Percentiles rank a stretch among this genome's conserved stretches.
Conservation (phyloP, 2,329 filamentous ascomycete species). For the Xylariales sp. region DNA sequence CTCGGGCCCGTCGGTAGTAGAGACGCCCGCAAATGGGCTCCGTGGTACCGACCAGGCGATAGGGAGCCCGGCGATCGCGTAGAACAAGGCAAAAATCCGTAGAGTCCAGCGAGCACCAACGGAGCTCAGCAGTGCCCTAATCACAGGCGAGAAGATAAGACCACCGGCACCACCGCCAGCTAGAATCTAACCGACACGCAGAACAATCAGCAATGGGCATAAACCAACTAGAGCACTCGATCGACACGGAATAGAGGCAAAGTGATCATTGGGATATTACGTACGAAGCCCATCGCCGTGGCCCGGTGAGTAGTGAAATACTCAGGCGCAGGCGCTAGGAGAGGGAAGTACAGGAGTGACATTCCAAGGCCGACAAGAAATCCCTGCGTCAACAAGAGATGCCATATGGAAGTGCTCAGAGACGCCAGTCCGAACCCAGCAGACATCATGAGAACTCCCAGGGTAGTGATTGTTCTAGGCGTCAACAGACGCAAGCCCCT, state of each 20-base stretch:
- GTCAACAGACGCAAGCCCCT: slow-evolving; percentile 45
- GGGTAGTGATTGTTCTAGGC: slow-evolving; percentile 54
- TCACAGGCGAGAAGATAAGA: slow-evolving; percentile 55
- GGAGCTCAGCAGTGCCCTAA: slow-evolving; percentile 55
- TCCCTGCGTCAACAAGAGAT: slow-evolving; percentile 58
- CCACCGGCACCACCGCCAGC: slow-evolving; percentile 58
- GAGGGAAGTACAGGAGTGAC: slow-evolving; percentile 57
- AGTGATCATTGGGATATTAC: slow-evolving; percentile 29
- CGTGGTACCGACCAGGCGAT: slow-evolving; percentile 55
- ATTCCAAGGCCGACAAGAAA: slow-evolving; percentile 57
- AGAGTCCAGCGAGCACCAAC: slow-evolving; percentile 60
- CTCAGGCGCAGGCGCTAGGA: slow-evolving; percentile 60
- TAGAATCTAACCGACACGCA: slow-evolving; percentile 47
- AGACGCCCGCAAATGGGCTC: slow-evolving; percentile 51
- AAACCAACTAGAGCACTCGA: background rate
- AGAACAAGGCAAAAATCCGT: slow-evolving; percentile 53
- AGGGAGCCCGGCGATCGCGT: slow-evolving; percentile 53
- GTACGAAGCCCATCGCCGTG: slow-evolving; percentile 58
- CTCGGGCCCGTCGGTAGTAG: slow-evolving; percentile 36
- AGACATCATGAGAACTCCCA: slow-evolving; percentile 56
- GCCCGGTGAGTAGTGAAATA: slow-evolving; percentile 62
- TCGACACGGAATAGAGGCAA: background rate
- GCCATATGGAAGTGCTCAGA: slow-evolving; percentile 52
- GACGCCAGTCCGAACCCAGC: slow-evolving; percentile 57
- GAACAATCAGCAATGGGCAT: slow-evolving; percentile 19